Base-by-base conservation (phyloP, 2,329 filamentous ascomycete species). In the Sclerotinia nivalis region DNA sequence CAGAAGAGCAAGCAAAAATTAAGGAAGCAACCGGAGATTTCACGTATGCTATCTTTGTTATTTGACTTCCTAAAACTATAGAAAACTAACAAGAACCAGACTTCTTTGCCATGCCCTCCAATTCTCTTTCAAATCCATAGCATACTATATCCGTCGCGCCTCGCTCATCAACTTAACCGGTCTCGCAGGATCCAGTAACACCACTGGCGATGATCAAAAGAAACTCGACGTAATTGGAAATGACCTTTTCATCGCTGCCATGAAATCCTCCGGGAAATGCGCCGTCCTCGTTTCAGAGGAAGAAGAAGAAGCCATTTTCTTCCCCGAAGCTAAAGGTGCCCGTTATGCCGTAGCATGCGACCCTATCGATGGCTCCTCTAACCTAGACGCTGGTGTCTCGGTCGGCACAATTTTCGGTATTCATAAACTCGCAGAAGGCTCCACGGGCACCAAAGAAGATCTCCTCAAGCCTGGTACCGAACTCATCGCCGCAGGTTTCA, bases 141-240 rank as follows among this genome's bases (percentile, higher is more conserved):
- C 96, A 77, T 97, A 98, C 87, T 99, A 97, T 86, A 99, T 99
- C 82, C 94, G 95, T 78, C 91, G 96, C 81, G 93, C 95, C 49
- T 95, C 93, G 34, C 85, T 99, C 74, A 95, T 98, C 84, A 97
- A 97, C 85, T 88, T 99, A 72, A 96, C 93, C 66, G 96, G 96
- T 72, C 89, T 99, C 62, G 96, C 96, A 72, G 96, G 96, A 71
- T 96, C 95, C 71, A 93, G 93, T 75, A 99, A 99, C 83, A 93
- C 87, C 68, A 98, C 96, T 4, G 96, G 96, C 74, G 96, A 99
- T 81, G 96, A 98, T 80, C 96, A 99, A 82, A 99, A 99, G 89
- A 99, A 99, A 85, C 92, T 99, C 73, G 96, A 99, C 80, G 95
- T 99, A 71, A 98, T 99, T 80, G 95, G 94, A 80, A 98, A 99